Evolutionary conservation across 2,329 filamentous ascomycete genomes (phyloP).

Genomic region (Colletotrichum siamense): DNA sequence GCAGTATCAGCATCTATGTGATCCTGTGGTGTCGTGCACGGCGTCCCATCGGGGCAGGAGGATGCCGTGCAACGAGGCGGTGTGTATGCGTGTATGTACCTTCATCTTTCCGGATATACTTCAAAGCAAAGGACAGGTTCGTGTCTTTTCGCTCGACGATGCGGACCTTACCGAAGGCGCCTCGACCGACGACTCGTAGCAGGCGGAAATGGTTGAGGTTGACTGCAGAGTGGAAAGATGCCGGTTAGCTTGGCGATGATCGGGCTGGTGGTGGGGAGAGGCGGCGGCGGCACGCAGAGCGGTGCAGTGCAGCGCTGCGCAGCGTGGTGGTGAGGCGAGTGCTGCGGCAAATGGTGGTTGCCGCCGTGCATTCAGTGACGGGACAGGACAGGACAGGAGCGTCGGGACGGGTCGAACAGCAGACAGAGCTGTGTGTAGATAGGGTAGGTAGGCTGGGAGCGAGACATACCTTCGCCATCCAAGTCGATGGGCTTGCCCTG

Average conservation of each 20-base stretch:
- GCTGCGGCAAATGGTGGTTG: neutral
- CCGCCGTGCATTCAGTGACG: neutral
- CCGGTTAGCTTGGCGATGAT: constrained; percentile 13
- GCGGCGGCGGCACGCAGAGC: neutral
- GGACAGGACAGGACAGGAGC: neutral
- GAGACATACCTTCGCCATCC: constrained; percentile 82
- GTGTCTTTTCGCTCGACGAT: constrained; percentile 99
- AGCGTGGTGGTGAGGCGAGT: neutral
- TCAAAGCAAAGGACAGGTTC: constrained; percentile 90
- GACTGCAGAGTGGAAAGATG: constrained; percentile 56
- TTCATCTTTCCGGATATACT: constrained; percentile 99
- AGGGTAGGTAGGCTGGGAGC: neutral
- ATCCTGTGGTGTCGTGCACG: neutral
- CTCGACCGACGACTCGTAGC: constrained; percentile 93
- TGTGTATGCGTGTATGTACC: constrained; percentile 55
- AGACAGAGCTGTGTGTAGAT: neutral
- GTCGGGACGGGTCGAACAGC: neutral
- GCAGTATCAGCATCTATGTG: constrained; percentile 16
- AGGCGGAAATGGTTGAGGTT: constrained; percentile 98
- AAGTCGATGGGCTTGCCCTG: constrained; percentile 93
- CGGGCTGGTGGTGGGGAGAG: neutral
- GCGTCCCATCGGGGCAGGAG: neutral
- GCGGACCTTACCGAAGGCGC: constrained; percentile 97
- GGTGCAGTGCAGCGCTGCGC: neutral
- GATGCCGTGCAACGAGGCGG: neutral